Evolutionary conservation across 2,329 filamentous ascomycete species (phyloP), one percentile per base, ranked within the genome.

Genomic region (Aspergillus unguis): DNA sequence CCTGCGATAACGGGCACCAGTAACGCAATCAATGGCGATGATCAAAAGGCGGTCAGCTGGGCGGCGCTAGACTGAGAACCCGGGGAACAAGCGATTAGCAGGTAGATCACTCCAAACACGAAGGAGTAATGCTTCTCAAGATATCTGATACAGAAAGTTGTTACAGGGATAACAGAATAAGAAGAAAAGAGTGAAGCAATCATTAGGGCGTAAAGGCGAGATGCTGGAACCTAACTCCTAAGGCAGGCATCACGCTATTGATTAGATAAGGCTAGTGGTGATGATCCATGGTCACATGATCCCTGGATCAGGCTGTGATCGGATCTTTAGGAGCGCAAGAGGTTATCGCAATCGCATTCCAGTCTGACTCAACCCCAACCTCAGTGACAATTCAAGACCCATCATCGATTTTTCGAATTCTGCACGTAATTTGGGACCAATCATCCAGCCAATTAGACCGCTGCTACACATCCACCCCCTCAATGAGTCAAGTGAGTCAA

Each of bases 1-100:
- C 63, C 62, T 58, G 58, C 61, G 65, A 68, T 67, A 69, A 68
- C 62, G 62, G 65, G 55, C 56, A 55, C 45, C 45, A 54, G 51
- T 44, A 55, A 54, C 62, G 60, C 38, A 41, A 41, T 27, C 38
- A 41, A 41, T 41, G 62, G 58, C 54, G 50, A 52, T 50, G 52
- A 54, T 50, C 44, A 31, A 51, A 62, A 65, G 65, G 66, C 65
- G 66, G 67, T 67, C 63, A 68, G 65, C 47, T 63, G 62, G 59
- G 65, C 63, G 64, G 63, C 57, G 57, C 58, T 61, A 51, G 55
- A 25, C 27, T 38, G 36, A 41, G 51, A 53, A 49, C 41, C 36
- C 23, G 46, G 42, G 25, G 42, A 27, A 44, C 10, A 5, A 48
- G 32, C 28, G 38, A 44, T 27, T 26, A n/a, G 28, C 10, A 36